phyloP scores from a whole-genome alignment of 257 asterid species.

The Solanum habrochaites region DNA sequence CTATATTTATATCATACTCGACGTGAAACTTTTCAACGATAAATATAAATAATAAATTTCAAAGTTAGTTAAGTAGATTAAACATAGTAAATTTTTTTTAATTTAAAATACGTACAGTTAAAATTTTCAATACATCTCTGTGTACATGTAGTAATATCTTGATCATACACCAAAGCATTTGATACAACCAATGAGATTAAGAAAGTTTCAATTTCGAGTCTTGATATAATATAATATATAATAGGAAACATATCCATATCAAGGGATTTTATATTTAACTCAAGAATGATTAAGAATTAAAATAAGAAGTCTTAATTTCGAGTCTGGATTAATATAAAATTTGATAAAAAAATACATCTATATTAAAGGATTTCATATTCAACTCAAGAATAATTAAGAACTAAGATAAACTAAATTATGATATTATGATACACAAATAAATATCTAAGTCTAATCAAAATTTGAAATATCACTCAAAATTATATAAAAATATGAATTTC shows the following conservation, averaged over 20 bases:
- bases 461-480: background rate
- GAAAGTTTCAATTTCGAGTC: too few relatives aligned
- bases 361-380: too few relatives aligned
- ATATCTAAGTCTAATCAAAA: background rate
- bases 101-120: background rate
- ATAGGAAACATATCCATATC: too few relatives aligned
- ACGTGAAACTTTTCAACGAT: background rate
- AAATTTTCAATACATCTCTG: background rate
- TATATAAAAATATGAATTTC: too few relatives aligned
- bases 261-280: rapidly evolving
- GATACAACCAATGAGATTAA: background rate
- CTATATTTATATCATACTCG: too few relatives aligned
- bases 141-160: background rate
- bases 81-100: background rate
- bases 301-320: too few relatives aligned
- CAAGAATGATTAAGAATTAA: too few relatives aligned
- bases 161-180: background rate
- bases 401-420: too few relatives aligned
- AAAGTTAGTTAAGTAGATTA: background rate
- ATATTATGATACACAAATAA: too few relatives aligned
- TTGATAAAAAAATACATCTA: too few relatives aligned
- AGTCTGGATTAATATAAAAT: too few relatives aligned
- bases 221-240: too few relatives aligned
- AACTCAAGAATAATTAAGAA: background rate
- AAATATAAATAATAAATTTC: background rate